These are phyloP conservation scores for Ramaria sp. DNA, from an alignment of 768 basidiomycete species.

Conservation along the genomic window DNA sequence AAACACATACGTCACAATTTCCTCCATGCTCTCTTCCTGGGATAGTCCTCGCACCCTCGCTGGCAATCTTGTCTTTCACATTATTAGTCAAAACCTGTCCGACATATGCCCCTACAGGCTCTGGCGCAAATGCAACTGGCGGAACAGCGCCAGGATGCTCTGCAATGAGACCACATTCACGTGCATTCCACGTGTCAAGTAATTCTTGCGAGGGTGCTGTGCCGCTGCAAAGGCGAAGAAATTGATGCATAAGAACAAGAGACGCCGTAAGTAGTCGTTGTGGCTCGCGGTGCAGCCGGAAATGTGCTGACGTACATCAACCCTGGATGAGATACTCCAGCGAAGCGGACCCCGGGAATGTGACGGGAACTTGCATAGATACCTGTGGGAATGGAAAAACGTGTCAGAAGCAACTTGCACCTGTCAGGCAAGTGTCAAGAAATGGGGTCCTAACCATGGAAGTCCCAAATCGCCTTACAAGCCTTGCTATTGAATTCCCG, in stretches of 20 bases:
- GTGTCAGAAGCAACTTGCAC: not conserved
- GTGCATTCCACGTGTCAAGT: slow-evolving; percentile 63
- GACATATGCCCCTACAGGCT: slow-evolving; percentile 50
- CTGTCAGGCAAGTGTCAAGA: not conserved
- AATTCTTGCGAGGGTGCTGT: slow-evolving; percentile 68
- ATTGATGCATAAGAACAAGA: no score
- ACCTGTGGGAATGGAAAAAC: slow-evolving; percentile 25
- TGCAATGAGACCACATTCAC: slow-evolving; percentile 56
- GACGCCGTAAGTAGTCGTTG: not conserved
- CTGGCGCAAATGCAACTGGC: slow-evolving; percentile 56
- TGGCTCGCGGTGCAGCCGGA: no score
- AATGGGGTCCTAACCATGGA: slow-evolving; percentile 35
- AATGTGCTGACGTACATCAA: slow-evolving; percentile 31
- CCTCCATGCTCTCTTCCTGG: slow-evolving; percentile 77
- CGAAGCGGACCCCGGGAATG: slow-evolving; percentile 71
- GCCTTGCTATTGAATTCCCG: slow-evolving; percentile 61
- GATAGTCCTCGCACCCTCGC: slow-evolving; percentile 63
- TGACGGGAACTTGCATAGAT: slow-evolving; percentile 66
- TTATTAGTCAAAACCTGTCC: slow-evolving; percentile 49
- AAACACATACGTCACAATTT: slow-evolving; percentile 50
- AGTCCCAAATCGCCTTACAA: slow-evolving; percentile 75
- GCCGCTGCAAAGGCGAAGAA: slow-evolving; percentile 25
- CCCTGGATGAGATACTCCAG: slow-evolving; percentile 68
- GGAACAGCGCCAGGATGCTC: slow-evolving; percentile 42
- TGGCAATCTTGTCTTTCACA: slow-evolving; percentile 40